phyloP scores from a whole-genome alignment of 768 basidiomycete species.

The Rhodosporidiobolus odoratus region DNA sequence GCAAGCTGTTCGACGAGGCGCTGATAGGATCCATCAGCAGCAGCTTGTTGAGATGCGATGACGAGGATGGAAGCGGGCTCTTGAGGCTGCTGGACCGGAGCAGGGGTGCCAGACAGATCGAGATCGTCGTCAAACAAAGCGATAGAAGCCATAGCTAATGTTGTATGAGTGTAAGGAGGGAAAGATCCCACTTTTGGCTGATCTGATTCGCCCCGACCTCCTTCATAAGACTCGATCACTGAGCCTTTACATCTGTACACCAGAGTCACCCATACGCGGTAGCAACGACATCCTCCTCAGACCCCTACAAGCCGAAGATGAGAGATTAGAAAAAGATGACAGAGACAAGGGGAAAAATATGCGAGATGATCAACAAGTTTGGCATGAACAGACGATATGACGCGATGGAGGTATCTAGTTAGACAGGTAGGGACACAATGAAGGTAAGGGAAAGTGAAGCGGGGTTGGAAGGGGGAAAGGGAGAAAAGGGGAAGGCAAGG shows the following conservation, averaged over 20 bases:
- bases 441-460: background rate
- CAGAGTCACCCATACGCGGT: no score
- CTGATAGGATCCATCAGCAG: constrained; percentile 74
- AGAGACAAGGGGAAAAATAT: background rate
- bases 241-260: no score
- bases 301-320: no score
- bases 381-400: background rate
- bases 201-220: background rate
- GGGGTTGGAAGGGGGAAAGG: background rate
- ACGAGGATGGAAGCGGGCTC: constrained; percentile 58
- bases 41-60: constrained; percentile 71
- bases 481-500: background rate
- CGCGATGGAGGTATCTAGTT: background rate
- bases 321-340: background rate
- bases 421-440: background rate
- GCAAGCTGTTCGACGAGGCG: constrained; percentile 57
- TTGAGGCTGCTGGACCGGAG: constrained; percentile 22
- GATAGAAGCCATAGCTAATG: constrained; percentile 10
- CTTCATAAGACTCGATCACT: no score
- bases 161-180: background rate
- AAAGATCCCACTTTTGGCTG: background rate
- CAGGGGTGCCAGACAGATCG: constrained; percentile 43
- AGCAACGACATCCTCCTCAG: no score
- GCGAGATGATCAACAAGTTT: background rate
- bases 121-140: constrained; percentile 33